Percentiles rank a stretch among this genome's conserved stretches.
phyloP scores from a whole-genome alignment of 257 asterid genomes.

The Cordia subcordata region DNA sequence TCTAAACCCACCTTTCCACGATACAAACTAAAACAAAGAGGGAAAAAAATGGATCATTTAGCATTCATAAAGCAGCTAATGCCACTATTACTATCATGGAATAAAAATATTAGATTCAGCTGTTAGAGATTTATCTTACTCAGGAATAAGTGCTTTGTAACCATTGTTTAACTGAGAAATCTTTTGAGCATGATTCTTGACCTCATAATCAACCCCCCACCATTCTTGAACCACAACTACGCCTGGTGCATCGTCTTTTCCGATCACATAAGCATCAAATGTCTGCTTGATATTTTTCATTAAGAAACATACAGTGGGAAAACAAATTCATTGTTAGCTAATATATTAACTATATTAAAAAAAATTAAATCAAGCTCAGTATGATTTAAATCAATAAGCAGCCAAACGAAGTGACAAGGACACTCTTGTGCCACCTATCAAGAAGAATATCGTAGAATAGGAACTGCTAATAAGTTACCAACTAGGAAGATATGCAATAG shows the following conservation, averaged over 20 bases:
- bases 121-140: slow-evolving; percentile 42
- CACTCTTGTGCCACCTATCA: too few species aligned
- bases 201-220: slow-evolving; percentile 99
- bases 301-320: neutral
- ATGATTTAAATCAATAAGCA: neutral
- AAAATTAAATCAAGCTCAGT: neutral
- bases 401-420: neutral
- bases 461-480: too few species aligned
- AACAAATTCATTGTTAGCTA: neutral
- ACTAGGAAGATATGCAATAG: too few species aligned
- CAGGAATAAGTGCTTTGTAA: slow-evolving; percentile 87
- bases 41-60: slow-evolving; percentile 7
- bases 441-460: too few species aligned
- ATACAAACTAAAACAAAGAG: slow-evolving; percentile 65
- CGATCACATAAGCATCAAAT: slow-evolving; percentile 89
- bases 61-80: neutral
- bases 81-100: neutral
- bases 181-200: slow-evolving; percentile 92
- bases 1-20: slow-evolving; percentile 96
- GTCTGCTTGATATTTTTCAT: slow-evolving; percentile 32
- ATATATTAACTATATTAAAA: too few species aligned
- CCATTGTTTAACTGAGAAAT: slow-evolving; percentile 78
- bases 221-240: slow-evolving; percentile 95
- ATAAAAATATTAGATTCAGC: neutral
- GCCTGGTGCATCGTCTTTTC: slow-evolving; percentile 95